These are phyloP conservation scores for Aspergillus udagawae DNA, from an alignment of 2,329 filamentous ascomycete species.

Conservation along the genomic window DNA sequence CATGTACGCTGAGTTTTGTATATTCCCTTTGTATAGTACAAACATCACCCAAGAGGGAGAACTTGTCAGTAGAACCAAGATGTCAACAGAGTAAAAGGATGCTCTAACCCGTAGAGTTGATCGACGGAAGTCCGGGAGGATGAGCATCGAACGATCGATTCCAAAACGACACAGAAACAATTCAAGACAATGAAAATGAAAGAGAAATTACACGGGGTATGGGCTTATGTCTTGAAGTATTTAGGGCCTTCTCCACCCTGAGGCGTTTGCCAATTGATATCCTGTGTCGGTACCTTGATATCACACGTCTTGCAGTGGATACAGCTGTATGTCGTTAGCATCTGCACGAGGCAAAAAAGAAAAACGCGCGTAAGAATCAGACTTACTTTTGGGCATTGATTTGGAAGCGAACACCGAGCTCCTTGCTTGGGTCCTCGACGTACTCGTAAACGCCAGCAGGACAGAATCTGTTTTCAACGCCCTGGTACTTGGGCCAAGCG, in stretches of 20 bases:
- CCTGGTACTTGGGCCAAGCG: slow-evolving; percentile 84
- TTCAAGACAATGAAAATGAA: neutral
- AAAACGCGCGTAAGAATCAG: neutral
- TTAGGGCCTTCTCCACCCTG: slow-evolving; percentile 79
- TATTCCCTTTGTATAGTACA: neutral
- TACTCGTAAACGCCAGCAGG: slow-evolving; percentile 98
- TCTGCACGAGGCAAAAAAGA: neutral
- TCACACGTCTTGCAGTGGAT: slow-evolving; percentile 99
- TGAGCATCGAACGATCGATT: neutral
- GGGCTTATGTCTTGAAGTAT: slow-evolving; percentile 55
- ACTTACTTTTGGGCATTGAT: slow-evolving; percentile 97
- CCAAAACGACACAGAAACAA: neutral
- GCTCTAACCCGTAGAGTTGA: neutral
- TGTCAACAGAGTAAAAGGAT: neutral
- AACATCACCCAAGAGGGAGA: neutral
- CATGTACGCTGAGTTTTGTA: neutral
- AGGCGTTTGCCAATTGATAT: slow-evolving; percentile 95
- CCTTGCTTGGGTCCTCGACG: slow-evolving; percentile 83
- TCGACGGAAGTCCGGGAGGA: neutral
- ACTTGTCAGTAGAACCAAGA: neutral
- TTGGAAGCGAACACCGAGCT: slow-evolving; percentile 88
- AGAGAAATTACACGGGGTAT: neutral
- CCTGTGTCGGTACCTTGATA: slow-evolving; percentile 94
- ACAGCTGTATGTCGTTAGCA: slow-evolving; percentile 57
- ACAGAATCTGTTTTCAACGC: slow-evolving; percentile 93